Base-by-base conservation (phyloP, 306 rosid species). In the Hylodesmum podocarpum region DNA sequence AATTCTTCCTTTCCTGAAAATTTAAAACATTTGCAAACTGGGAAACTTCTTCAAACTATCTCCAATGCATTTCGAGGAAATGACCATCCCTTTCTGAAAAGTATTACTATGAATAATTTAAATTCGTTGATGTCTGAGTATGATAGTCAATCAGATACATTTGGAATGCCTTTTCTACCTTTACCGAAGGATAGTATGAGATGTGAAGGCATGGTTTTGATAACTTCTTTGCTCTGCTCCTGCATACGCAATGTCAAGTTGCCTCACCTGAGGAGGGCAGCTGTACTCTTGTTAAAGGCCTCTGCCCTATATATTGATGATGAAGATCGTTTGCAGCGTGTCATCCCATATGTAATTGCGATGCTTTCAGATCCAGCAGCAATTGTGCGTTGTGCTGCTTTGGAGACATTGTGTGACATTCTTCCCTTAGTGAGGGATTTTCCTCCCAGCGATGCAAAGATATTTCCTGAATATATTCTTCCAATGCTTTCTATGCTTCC, bases 401-500 rank as follows among this genome's bases (percentile, higher is more conserved):
- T 95, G 80, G 99, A 95, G 81, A 95, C 97, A 40, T 73, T 95
- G 83, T 92, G 94, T 78, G 96, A 95, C 86, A 92, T 95, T 81
- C 88, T 95, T 72, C 94, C 97, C 80, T 74, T 92, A 71, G 97
- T 95, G 51, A 90, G 96, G 25, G 97, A 92, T 65, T 95, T 95
- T 82, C 99, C 97, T 39, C 99, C 99, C 0, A 95, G 99, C 80
- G 99, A 95, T 87, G 99, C 97, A 31, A 92, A 92, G 85, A 95
- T 89, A 67, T 95, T 95, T 88, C 97, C 99, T 0, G 97, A 89
- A 86, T 95, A 95, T 84, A 95, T 95, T 66, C 81, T 95, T 82
- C 97, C 99, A 16, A 95, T 95, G 99, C 97, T 95, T 63, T 95
- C 99, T 74, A 92, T 88, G 97, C 96, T 95, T 87, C 99, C 99